Evolutionary conservation across 371 early-diverging fungal genomes (phyloP), one percentile per base, ranked within the genome.

Genomic region (Lichtheimia ramosa): DNA sequence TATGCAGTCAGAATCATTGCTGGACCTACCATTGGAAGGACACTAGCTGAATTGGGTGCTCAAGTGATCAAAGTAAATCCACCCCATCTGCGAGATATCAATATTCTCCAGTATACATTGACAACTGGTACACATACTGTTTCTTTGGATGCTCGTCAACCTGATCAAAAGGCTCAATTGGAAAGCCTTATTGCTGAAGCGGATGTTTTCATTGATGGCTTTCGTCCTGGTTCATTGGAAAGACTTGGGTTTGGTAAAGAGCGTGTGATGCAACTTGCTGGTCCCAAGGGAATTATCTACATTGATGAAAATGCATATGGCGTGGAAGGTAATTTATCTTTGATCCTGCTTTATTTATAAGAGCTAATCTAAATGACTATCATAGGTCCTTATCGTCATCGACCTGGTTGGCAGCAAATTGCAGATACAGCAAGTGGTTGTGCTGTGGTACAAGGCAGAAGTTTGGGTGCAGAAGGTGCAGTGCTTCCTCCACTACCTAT

Each of bases 401-500:
- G 63, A 20, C 56, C 63, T 28, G 65, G 65, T 3, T 65, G 65
- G 65, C 65, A 65, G 16, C 65, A 65, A 23, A 61, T 65, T 20
- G 54, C 54, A 5, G 65, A 65, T 48, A 51, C 61, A 4, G 58
- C 54, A 5, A 55, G 61, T 18, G 65, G 65, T 28, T 51, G 46
- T 0, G 60, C 65, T 14, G 39, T 57, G n/a, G 50, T 27, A 8
- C 59, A 62, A 34, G 55, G 50, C 39, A 49, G 48, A 23, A 24
- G 61, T 2, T 39, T 65, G 25, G 65, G 65, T 24, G 42, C 52
- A 0, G 48, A 57, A 5, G 41, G 53, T 41, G 58, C 40, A 6
- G 39, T 50, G 2, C 51, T 58, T 12, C 58, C 58, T 12, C 58
- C 58, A 1, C 25, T 58, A 1, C 58, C 58, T 28, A 58, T 58